Evolutionary conservation across 1,284 basidiomycete species (phyloP), one percentile per base, ranked within the genome.

Genomic region (Cystobasidium pallidum): DNA sequence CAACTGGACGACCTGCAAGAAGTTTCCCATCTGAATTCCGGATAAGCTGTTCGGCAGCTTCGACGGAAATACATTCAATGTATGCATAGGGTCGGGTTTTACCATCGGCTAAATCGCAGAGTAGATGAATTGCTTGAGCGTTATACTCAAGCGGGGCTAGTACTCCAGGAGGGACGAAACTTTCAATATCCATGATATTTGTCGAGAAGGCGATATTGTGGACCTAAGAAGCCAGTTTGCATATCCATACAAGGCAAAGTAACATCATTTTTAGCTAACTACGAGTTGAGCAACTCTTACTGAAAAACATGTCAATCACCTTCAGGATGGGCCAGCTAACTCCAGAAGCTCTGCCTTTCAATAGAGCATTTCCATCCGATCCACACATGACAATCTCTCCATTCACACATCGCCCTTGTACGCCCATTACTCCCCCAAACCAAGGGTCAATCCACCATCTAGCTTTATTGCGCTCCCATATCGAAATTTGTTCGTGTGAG

Each of bases 391-490:
- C 13, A 11, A 15, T 64, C 28, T 28, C 19, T 13, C 15, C 24
- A 19, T 41, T 30, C 10, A 36, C 24, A 1, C 3, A 19, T 47
- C 34, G 11, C 39, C 45, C 39, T 28, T 51, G 11, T 8, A 64
- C 32, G 8, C 47, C 45, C 62, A 54, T 66, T 13, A n/a, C 15
- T 8, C 28, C 10, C 15, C 58, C 67, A 4, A 21, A 24, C 67
- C 67, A 70, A n/a, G 67, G 67, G 30, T 70, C 66, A 13, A 58
- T 39, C 39, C 66, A 55, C 66, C 66, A 67, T 30, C 28, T 67
- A 11, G 36, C 41, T 45, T 49, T 67, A 21, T 41, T 58, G 4
- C 19, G 45, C n/a, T 49, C 45, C 41, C 45, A 49, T 7, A 49
- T 51, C 24, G 43, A 43, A 21, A 61, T 21, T 36, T 36, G 30